Evolutionary conservation across 2,329 filamentous ascomycete genomes (phyloP).

Genomic region (Cladophialophora chaetospira): DNA sequence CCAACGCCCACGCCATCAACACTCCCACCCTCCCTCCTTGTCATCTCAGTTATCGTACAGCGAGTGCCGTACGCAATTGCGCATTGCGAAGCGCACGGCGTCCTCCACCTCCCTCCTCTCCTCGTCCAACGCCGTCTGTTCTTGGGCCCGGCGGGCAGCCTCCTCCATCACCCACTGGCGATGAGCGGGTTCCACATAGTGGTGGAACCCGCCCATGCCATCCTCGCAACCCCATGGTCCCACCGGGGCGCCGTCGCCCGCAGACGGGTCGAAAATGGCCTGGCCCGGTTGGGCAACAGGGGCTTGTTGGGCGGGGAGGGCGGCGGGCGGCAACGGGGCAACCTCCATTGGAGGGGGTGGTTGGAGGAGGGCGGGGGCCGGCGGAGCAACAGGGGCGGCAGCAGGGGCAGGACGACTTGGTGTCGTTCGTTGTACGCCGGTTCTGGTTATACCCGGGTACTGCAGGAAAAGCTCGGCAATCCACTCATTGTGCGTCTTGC

Average conservation of each 20-base stretch:
- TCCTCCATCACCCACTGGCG: too few relatives aligned
- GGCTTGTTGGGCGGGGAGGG: not conserved
- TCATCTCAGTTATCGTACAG: too few relatives aligned
- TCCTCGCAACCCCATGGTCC: not conserved
- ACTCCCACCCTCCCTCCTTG: too few relatives aligned
- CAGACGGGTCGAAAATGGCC: not conserved
- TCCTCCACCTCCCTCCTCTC: too few relatives aligned
- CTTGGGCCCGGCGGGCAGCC: too few relatives aligned
- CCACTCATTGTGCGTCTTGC: slow-evolving; percentile 19
- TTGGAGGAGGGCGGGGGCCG: too few relatives aligned
- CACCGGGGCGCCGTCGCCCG: not conserved
- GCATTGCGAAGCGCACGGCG: too few relatives aligned
- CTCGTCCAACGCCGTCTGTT: too few relatives aligned
- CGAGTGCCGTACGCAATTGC: too few relatives aligned
- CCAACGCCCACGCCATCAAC: too few relatives aligned
- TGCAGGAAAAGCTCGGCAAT: not conserved
- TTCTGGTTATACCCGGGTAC: slow-evolving; percentile 1
- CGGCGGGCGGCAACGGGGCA: not conserved
- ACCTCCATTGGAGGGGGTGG: not conserved
- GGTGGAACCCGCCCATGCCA: not conserved
- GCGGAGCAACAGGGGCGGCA: not conserved
- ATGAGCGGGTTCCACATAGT: slow-evolving; percentile 1
- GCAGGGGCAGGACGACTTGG: not conserved
- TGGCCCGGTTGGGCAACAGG: not conserved
- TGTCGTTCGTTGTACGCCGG: not conserved